Conservation (phyloP, 2,329 filamentous ascomycete species). For the Coniochaeta prunicola region DNA sequence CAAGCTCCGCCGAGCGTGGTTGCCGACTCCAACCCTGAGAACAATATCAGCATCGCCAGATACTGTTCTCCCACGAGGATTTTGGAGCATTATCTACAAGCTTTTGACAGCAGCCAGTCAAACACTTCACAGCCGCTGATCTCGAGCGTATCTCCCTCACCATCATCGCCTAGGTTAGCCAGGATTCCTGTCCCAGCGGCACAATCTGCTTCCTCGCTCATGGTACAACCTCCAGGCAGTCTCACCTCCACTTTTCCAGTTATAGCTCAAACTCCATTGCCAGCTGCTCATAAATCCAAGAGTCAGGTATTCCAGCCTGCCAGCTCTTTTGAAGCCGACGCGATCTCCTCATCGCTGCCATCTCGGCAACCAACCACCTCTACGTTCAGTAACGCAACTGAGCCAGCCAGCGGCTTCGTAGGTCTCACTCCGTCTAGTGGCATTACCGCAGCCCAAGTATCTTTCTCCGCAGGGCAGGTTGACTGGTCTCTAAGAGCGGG, state of each 20-base stretch:
- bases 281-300: not conserved
- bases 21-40: slow-evolving; percentile 45
- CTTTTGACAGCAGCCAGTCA: slow-evolving; percentile 19
- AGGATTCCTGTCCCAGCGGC: not conserved
- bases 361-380: not conserved
- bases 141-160: not conserved
- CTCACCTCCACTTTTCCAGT: not conserved
- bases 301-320: no score
- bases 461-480: no score
- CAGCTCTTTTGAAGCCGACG: not conserved
- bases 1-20: slow-evolving; percentile 41
- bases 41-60: slow-evolving; percentile 19
- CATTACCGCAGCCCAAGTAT: no score
- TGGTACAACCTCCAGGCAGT: not conserved
- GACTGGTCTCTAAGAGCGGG: slow-evolving; percentile 13
- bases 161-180: not conserved
- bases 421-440: not conserved
- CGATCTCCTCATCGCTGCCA: not conserved
- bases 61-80: slow-evolving; percentile 43
- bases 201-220: not conserved
- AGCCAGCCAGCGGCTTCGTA: not conserved
- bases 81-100: slow-evolving; percentile 40
- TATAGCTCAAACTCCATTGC: not conserved
- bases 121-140: slow-evolving; percentile 9
- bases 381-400: not conserved